These are phyloP conservation scores for Dendrobium nobile DNA, from an alignment of 106 monocot species.

Conservation along the genomic window DNA sequence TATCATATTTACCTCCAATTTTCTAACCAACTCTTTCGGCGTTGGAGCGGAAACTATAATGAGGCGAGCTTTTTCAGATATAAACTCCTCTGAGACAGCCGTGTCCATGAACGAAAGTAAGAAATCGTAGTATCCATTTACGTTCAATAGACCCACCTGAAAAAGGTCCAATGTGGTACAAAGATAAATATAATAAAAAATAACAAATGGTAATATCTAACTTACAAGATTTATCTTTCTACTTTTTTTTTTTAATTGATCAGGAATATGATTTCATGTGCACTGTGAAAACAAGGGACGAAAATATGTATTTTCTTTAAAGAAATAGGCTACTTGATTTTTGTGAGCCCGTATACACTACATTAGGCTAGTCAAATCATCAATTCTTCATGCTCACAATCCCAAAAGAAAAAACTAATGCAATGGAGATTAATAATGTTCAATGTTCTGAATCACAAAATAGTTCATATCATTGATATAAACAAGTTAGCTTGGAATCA, in stretches of 20 bases:
- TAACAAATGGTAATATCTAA: too few species aligned
- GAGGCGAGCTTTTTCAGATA: slow-evolving; percentile 20
- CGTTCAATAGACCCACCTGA: slow-evolving; percentile 45
- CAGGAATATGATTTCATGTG: too few species aligned
- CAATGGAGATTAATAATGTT: background rate
- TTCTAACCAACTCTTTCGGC: slow-evolving; percentile 28
- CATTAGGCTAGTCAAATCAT: too few species aligned
- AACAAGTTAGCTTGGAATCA: too few species aligned
- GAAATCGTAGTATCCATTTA: slow-evolving; percentile 40
- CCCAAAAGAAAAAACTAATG: background rate
- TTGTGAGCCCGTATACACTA: too few species aligned
- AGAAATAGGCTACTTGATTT: too few species aligned
- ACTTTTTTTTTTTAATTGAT: too few species aligned
- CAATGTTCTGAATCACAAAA: too few species aligned
- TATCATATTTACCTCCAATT: slow-evolving; percentile 31
- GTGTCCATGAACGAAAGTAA: slow-evolving; percentile 34
- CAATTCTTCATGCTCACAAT: too few species aligned
- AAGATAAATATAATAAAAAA: background rate
- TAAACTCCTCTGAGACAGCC: slow-evolving; percentile 40
- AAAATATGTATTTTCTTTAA: too few species aligned
- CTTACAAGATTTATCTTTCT: too few species aligned
- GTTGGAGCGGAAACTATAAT: slow-evolving; percentile 38
- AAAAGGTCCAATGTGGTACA: background rate
- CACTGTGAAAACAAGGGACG: too few species aligned
- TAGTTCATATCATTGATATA: background rate